Percentiles rank a stretch among this genome's conserved stretches.
Conservation (phyloP, 2,329 filamentous ascomycete genomes). For the Helotiales sp. region DNA sequence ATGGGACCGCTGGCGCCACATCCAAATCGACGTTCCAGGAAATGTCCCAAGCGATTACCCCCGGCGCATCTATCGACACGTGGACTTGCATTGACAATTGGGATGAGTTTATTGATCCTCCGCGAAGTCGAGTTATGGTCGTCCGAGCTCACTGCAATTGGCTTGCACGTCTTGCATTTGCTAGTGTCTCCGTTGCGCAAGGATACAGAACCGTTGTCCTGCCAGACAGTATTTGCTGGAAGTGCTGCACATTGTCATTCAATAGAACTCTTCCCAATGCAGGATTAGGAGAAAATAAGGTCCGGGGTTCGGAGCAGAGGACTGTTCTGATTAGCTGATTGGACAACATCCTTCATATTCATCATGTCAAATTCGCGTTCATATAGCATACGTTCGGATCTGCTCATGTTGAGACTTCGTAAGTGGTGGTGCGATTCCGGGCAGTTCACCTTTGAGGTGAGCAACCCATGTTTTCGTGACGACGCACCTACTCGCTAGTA, state of each 20-base stretch:
- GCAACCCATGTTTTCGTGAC: too few relatives aligned
- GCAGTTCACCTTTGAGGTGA: too few relatives aligned
- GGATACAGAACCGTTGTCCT: neutral
- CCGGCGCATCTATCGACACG: neutral
- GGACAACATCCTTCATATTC: too few relatives aligned
- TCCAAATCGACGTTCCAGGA: neutral
- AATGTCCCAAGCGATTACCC: neutral
- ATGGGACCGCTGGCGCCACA: neutral
- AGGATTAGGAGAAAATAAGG: neutral
- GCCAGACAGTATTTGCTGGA: neutral
- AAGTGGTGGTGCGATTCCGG: too few relatives aligned
- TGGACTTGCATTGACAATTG: neutral
- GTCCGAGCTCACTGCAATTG: neutral
- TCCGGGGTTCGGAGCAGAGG: neutral
- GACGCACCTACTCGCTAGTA: too few relatives aligned
- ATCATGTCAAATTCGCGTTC: too few relatives aligned
- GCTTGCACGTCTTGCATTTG: neutral
- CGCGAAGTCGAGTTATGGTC: neutral
- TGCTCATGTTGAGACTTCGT: too few relatives aligned
- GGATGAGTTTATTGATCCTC: neutral
- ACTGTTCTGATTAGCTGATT: neutral
- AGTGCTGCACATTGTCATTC: neutral
- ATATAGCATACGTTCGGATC: too few relatives aligned
- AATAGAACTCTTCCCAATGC: neutral
- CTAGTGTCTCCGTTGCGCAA: neutral